Evolutionary conservation across 2,329 filamentous ascomycete genomes (phyloP).

Genomic region (Pseudogymnoascus sp.): DNA sequence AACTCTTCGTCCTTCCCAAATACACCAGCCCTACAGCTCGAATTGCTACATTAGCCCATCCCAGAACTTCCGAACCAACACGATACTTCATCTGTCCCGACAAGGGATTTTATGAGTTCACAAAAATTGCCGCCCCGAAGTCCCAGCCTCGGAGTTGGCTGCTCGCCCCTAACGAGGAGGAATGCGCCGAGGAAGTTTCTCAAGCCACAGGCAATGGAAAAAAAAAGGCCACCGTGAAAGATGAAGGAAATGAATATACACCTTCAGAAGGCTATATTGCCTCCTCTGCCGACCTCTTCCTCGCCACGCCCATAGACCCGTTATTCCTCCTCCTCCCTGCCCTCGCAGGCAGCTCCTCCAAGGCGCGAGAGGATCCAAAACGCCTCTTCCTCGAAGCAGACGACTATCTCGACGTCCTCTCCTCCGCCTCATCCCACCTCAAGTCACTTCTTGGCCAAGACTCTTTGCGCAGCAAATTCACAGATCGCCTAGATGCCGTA

Average conservation of each 20-base stretch:
- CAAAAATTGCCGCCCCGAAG: constrained; percentile 44
- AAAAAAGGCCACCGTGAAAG: constrained; percentile 18
- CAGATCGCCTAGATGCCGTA: constrained; percentile 57
- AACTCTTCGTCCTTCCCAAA: constrained; percentile 54
- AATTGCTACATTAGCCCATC: constrained; percentile 52
- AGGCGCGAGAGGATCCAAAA: constrained; percentile 41
- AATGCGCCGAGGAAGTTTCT: constrained; percentile 12
- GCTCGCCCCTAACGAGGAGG: constrained; percentile 28
- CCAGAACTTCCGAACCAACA: constrained; percentile 44
- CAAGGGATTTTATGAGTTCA: constrained; percentile 58
- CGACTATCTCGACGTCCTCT: constrained; percentile 61
- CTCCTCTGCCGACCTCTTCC: constrained; percentile 63
- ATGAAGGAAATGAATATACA: constrained; percentile 11
- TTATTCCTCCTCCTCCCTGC: constrained; percentile 75
- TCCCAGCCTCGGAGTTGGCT: constrained; percentile 54
- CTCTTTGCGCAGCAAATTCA: constrained; percentile 42
- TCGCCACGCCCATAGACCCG: constrained; percentile 78
- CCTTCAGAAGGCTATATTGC: constrained; percentile 44
- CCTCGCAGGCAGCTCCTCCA: constrained; percentile 40
- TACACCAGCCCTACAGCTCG: constrained; percentile 44
- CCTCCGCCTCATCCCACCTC: constrained; percentile 48
- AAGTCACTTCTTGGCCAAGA: constrained; percentile 44
- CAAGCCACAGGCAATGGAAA: constrained; percentile 9
- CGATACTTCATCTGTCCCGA: constrained; percentile 56
- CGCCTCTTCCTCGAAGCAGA: constrained; percentile 61